These are phyloP conservation scores for Debaryomyces sp. DNA, from an alignment of 1,139 yeast species.

Conservation along the genomic window DNA sequence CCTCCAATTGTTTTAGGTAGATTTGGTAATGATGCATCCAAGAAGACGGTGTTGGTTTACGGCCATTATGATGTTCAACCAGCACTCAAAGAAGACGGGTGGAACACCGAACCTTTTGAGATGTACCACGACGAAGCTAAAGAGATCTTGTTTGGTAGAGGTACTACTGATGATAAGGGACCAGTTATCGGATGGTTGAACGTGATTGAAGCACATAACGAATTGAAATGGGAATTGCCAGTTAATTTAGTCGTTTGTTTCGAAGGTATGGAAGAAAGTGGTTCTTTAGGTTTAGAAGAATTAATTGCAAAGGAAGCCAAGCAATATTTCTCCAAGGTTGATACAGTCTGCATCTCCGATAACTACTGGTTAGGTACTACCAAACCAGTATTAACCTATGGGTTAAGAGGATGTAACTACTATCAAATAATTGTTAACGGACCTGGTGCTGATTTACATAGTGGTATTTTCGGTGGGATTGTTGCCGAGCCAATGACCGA, in stretches of 20 bases:
- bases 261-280: conserved; percentile 99
- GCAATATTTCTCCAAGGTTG: conserved; percentile 80
- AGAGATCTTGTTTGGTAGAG: conserved; percentile 83
- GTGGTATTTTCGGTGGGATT: conserved; percentile 97
- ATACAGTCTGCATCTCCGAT: conserved; percentile 94
- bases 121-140: conserved; percentile 60
- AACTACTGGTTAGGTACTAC: conserved; percentile 98
- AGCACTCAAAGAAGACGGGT: conserved; percentile 88
- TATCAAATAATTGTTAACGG: conserved; percentile 82
- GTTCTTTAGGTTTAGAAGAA: conserved; percentile 87
- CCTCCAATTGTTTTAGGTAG: conserved; percentile 94
- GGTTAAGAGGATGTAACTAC: conserved; percentile 95
- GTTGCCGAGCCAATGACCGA: conserved; percentile 98
- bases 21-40: conserved; percentile 75
- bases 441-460: conserved; percentile 96
- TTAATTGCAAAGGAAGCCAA: conserved; percentile 79
- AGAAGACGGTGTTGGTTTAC: conserved; percentile 87
- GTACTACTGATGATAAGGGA: conserved; percentile 97
- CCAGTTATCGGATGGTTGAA: conserved; percentile 98
- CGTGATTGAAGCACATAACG: conserved; percentile 85
- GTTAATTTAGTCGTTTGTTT: conserved; percentile 91
- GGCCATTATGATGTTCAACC: conserved; percentile 99
- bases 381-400: conserved; percentile 96
- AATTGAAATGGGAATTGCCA: conserved; percentile 84
- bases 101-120: conserved; percentile 90